Evolutionary conservation across 1,139 yeast species (phyloP).

Genomic region (Pneumocystis murina): DNA sequence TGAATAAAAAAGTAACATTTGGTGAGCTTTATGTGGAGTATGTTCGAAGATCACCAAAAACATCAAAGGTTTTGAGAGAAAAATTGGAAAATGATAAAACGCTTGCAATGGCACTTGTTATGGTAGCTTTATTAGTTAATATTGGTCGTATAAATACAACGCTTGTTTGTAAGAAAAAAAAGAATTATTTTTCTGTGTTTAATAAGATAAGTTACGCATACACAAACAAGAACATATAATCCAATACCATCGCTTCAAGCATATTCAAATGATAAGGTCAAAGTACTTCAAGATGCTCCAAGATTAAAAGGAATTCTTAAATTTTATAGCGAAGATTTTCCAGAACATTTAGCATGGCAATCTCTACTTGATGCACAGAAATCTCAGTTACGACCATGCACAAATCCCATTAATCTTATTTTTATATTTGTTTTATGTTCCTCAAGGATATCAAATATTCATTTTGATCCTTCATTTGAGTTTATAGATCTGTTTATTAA

Average conservation of each 20-base stretch:
- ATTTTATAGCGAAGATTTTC: constrained; percentile 51
- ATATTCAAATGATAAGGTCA: constrained; percentile 37
- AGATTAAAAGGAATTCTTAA: constrained; percentile 76
- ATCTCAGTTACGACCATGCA: constrained; percentile 29
- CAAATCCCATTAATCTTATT: constrained; percentile 55
- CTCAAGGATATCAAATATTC: constrained; percentile 31
- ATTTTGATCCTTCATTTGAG: constrained; percentile 27
- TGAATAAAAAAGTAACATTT: constrained; percentile 46
- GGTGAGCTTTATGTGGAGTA: constrained; percentile 75
- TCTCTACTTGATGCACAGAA: constrained; percentile 25
- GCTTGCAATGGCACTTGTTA: constrained; percentile 55
- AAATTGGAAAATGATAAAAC: constrained; percentile 51
- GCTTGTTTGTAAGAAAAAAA: constrained; percentile 37
- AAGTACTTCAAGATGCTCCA: constrained; percentile 89
- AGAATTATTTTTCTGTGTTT: background rate
- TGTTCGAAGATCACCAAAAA: constrained; percentile 67
- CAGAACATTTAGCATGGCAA: constrained; percentile 38
- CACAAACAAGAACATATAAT: constrained; percentile 81
- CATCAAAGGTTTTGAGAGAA: constrained; percentile 70
- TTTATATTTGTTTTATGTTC: constrained; percentile 59
- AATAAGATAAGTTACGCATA: constrained; percentile 55
- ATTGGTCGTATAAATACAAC: constrained; percentile 93
- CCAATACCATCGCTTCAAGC: constrained; percentile 83
- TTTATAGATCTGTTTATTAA: constrained; percentile 56
- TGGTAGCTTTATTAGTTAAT: constrained; percentile 75